Evolutionary conservation across 164 flowering plant genomes (phyloP).

Genomic region (Santalum album): DNA sequence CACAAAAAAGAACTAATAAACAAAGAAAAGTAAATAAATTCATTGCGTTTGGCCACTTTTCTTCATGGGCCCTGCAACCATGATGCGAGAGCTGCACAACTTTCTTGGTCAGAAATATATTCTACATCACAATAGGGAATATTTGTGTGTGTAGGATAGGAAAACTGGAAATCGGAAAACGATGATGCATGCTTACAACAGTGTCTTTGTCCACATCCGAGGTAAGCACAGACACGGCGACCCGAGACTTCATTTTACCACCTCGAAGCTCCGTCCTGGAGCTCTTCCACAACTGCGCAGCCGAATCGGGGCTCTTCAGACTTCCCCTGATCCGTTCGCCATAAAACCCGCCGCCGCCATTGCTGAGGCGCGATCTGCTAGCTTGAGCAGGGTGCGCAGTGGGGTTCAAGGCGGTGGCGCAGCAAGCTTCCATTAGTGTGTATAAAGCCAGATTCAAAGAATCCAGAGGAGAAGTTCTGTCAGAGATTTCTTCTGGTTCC

Average conservation of each 20-base stretch:
- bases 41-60: no score
- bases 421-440: no score
- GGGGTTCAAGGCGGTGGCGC: no score
- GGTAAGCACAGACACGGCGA: constrained; percentile 47
- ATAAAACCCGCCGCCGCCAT: constrained; percentile 28
- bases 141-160: not conserved
- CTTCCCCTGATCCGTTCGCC: constrained; percentile 35
- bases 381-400: constrained; percentile 1
- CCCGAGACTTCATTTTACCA: constrained; percentile 35
- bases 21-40: no score
- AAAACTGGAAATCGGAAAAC: not conserved
- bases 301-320: constrained; percentile 19
- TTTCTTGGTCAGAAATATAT: no score
- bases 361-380: constrained; percentile 5
- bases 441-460: no score
- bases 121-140: no score
- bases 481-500: no score
- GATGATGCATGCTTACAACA: constrained; percentile 38
- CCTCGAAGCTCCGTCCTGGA: constrained; percentile 18
- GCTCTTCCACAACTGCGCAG: constrained; percentile 17
- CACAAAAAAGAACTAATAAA: no score
- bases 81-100: no score
- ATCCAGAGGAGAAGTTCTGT: no score
- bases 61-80: no score
- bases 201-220: constrained; percentile 40